Base-by-base conservation (phyloP, 2,329 filamentous ascomycete species). In the Hymenoscyphus fraxineus region DNA sequence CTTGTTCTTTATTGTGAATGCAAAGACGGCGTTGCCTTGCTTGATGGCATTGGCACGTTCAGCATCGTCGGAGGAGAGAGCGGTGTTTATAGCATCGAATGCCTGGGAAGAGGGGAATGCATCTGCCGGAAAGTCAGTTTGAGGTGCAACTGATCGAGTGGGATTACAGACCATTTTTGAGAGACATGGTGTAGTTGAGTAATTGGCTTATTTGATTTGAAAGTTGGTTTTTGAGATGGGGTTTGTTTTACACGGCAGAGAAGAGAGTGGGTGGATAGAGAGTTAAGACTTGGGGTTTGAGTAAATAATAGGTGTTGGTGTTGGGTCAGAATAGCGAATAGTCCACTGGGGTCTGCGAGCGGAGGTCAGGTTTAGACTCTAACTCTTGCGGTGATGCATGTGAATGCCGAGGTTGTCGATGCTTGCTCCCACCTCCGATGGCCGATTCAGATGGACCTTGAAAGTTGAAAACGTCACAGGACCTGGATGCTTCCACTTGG, bases 1-100 rank as follows among this genome's bases (percentile, higher is more conserved):
- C 65, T 82, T 79, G 84, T 99, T 99, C 85, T 96, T 98, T 70
- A 99, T 82, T 62, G 87, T 92, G 81, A 99, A 98, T 66, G 89
- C 89, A 78, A 96, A 97, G 77, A 98, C 82, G 66, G 90, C 92
- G 73, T 89, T 89, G 76, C 88, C 94, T 76, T 92, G 87, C 80
- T 96, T 94, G 78, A 98, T 89, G 71, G 94, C 93, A 70, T 93
- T 88, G 81, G 96, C 90, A 80, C 88, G 88, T 74, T 92, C 91
- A 69, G 85, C 84, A 35, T 90, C 87, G 77, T 85, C 86, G 73
- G 83, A 78, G 74, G 83, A 79, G 69, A 99, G 88, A 61, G 88
- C 85, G 62, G 80, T 76, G 78, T 91, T 86, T 83, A 99, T 97
- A 74, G 82, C 84, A 76, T 99, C 95, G 79, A 99, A 99, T 71